Conservation (phyloP, 1,139 yeast species). For the Scheffersomyces cryptocercus region DNA sequence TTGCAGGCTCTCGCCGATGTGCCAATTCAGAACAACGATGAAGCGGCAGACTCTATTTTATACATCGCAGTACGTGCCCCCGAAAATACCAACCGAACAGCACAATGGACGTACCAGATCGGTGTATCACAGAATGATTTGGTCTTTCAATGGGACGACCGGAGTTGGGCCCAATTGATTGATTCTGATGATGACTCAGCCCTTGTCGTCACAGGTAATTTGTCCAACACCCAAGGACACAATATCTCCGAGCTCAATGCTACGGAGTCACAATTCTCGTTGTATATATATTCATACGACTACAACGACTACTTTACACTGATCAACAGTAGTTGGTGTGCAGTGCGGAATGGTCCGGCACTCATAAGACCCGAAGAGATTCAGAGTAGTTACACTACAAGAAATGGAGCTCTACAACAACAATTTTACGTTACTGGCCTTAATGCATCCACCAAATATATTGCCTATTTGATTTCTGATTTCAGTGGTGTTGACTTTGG, state of each 20-base stretch:
- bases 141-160: constrained; percentile 69
- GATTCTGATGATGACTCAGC: constrained; percentile 78
- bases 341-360: constrained; percentile 54
- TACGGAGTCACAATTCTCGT: constrained; percentile 37
- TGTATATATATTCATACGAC: constrained; percentile 50
- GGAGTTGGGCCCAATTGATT: constrained; percentile 59
- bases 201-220: constrained; percentile 64
- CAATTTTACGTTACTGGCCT: constrained; percentile 66
- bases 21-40: constrained; percentile 20
- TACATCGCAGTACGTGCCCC: constrained; percentile 55
- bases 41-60: constrained; percentile 23
- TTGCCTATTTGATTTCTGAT: constrained; percentile 65
- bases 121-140: constrained; percentile 70
- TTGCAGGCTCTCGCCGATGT: constrained; percentile 54
- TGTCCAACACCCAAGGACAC: constrained; percentile 28
- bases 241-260: constrained; percentile 25
- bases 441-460: constrained; percentile 61
- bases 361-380: constrained; percentile 23
- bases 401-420: constrained; percentile 53
- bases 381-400: constrained; percentile 43
- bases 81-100: constrained; percentile 35
- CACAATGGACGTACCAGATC: constrained; percentile 61
- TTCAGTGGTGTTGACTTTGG: constrained; percentile 48
- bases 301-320: constrained; percentile 37
- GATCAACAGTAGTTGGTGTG: constrained; percentile 71